These are phyloP conservation scores for Aegle marmelos DNA, from an alignment of 345 rosid species.

Conservation along the genomic window DNA sequence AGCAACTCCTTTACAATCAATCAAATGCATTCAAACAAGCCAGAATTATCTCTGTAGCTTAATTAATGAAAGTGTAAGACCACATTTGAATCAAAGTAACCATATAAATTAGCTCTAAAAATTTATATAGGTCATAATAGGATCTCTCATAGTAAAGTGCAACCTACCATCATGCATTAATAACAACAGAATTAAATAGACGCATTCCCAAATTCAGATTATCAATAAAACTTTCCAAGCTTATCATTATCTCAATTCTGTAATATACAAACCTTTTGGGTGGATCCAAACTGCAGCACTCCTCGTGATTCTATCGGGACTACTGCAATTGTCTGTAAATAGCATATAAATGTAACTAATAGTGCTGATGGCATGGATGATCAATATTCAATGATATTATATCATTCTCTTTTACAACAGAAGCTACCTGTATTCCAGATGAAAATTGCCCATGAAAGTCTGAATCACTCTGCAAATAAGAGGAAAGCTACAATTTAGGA, in stretches of 20 bases:
- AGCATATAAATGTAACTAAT: constrained; percentile 11
- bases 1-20: constrained; percentile 6
- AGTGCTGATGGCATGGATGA: neutral
- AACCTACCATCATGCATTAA: neutral
- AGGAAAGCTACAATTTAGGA: constrained; percentile 1
- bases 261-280: constrained; percentile 54
- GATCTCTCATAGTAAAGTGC: neutral
- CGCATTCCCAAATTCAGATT: neutral
- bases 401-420: neutral
- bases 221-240: neutral
- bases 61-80: neutral
- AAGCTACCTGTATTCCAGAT: constrained; percentile 51
- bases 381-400: neutral
- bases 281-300: constrained; percentile 82
- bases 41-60: neutral
- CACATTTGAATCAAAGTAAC: neutral
- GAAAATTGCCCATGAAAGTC: constrained; percentile 38
- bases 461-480: constrained; percentile 33
- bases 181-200: neutral
- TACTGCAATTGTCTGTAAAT: constrained; percentile 71
- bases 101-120: neutral
- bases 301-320: constrained; percentile 61
- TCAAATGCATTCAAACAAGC: constrained; percentile 2
- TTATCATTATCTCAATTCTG: constrained; percentile 3
- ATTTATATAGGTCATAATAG: neutral